Conservation (phyloP, 345 rosid genomes). For the Salix purpurea region DNA sequence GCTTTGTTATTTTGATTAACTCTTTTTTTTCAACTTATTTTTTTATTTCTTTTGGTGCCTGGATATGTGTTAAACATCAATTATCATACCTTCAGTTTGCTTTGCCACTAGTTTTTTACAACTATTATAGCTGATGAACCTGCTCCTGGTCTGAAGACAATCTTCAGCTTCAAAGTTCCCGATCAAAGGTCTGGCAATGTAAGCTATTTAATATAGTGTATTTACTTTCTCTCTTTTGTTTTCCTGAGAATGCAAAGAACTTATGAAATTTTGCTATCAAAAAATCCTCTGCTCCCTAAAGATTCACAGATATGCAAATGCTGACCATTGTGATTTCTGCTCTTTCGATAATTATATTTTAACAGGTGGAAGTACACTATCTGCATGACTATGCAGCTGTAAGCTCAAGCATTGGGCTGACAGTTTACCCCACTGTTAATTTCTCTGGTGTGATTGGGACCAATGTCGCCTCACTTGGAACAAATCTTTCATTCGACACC, state of each 20-base stretch:
- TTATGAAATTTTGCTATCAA: neutral
- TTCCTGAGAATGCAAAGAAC: neutral
- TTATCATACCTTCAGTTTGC: constrained; percentile 2
- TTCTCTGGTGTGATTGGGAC: constrained; percentile 78
- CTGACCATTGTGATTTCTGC: neutral
- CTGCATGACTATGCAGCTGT: constrained; percentile 82
- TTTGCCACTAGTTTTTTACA: constrained; percentile 51
- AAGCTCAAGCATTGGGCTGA: constrained; percentile 73
- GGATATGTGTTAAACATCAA: neutral
- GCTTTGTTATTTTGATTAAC: neutral
- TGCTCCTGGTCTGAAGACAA: constrained; percentile 84
- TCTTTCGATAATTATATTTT: constrained; percentile 9
- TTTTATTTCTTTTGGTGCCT: neutral
- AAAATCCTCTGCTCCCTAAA: neutral
- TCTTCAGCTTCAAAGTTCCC: constrained; percentile 72
- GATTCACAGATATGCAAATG: neutral
- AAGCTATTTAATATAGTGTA: neutral
- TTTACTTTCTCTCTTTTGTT: neutral
- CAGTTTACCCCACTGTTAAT: constrained; percentile 73
- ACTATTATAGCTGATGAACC: constrained; percentile 84
- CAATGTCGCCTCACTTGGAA: constrained; percentile 54
- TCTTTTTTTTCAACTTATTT: neutral
- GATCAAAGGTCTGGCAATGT: constrained; percentile 97
- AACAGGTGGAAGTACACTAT: constrained; percentile 82
- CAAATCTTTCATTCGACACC: constrained; percentile 78